Conservation (phyloP, 768 basidiomycete species). For the Pisolithus tinctorius region DNA sequence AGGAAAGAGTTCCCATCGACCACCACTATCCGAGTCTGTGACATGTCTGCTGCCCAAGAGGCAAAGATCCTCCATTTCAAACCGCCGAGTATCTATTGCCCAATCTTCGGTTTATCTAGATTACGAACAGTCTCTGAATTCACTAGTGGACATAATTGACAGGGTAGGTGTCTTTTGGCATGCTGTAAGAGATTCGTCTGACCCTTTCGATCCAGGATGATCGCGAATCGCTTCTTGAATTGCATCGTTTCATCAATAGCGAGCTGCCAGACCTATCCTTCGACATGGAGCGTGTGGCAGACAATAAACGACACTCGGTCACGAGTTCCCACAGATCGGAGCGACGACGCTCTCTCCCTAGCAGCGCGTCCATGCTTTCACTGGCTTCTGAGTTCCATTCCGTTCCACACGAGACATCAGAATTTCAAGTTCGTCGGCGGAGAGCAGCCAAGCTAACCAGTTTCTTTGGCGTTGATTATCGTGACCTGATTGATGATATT, state of each 20-base stretch:
- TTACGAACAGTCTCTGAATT: constrained; percentile 75
- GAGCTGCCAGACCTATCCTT: constrained; percentile 14
- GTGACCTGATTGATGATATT: constrained; percentile 68
- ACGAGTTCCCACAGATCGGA: constrained; percentile 45
- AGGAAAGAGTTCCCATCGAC: constrained; percentile 40
- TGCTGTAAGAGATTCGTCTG: neutral
- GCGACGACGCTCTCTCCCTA: constrained; percentile 65
- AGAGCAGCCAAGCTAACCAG: constrained; percentile 78
- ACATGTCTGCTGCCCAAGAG: constrained; percentile 37
- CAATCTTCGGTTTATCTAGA: constrained; percentile 59
- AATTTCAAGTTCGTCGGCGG: constrained; percentile 65
- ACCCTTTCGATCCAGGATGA: constrained; percentile 51
- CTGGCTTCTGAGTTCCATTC: constrained; percentile 45
- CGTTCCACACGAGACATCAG: constrained; percentile 33
- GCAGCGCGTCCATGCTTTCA: constrained; percentile 54
- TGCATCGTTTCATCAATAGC: constrained; percentile 60
- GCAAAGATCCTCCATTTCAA: constrained; percentile 11
- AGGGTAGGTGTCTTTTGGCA: constrained; percentile 42
- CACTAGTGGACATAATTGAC: constrained; percentile 75
- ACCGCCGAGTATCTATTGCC: constrained; percentile 16
- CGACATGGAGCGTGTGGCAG: constrained; percentile 13
- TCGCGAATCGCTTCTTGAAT: constrained; percentile 61
- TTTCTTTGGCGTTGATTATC: constrained; percentile 86
- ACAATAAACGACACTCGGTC: constrained; percentile 24
- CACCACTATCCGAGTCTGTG: constrained; percentile 61